Conservation (phyloP, 306 rosid species). For the Prunus kanzakura region DNA sequence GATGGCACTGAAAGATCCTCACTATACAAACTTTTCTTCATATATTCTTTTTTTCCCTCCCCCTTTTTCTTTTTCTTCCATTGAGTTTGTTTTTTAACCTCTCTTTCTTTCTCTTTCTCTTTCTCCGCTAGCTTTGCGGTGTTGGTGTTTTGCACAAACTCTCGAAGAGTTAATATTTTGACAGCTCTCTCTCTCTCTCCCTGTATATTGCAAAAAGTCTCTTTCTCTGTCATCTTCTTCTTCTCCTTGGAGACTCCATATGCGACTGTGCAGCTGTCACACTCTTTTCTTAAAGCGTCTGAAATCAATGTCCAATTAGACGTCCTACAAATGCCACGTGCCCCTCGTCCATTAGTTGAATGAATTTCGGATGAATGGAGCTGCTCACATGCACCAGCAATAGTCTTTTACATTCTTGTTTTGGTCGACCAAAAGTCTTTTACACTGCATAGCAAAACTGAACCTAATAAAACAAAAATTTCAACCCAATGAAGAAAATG, state of each 20-base stretch:
- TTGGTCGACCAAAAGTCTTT: too few species aligned
- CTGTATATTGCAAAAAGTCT: neutral
- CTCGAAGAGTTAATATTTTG: constrained; percentile 8
- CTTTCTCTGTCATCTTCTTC: neutral
- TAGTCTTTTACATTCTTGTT: too few species aligned
- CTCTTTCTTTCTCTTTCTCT: neutral
- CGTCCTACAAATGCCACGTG: neutral
- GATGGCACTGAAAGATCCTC: constrained; percentile 51
- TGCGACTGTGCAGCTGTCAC: neutral
- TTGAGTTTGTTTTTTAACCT: constrained; percentile 13
- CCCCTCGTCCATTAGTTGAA: neutral
- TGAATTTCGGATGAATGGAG: neutral
- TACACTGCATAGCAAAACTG: too few species aligned
- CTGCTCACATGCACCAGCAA: too few species aligned
- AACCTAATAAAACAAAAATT: too few species aligned
- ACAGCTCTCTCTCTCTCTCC: neutral
- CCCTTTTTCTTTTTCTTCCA: constrained; percentile 11
- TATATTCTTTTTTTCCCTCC: constrained; percentile 6
- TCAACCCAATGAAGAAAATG: too few species aligned
- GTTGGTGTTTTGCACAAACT: constrained; percentile 20
- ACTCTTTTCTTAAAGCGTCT: neutral
- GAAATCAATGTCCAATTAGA: neutral
- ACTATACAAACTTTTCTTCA: constrained; percentile 39
- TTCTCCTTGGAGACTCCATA: neutral
- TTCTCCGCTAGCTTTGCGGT: constrained; percentile 10